phyloP scores from a whole-genome alignment of 2,329 filamentous ascomycete species.

The Didymella lethalis region DNA sequence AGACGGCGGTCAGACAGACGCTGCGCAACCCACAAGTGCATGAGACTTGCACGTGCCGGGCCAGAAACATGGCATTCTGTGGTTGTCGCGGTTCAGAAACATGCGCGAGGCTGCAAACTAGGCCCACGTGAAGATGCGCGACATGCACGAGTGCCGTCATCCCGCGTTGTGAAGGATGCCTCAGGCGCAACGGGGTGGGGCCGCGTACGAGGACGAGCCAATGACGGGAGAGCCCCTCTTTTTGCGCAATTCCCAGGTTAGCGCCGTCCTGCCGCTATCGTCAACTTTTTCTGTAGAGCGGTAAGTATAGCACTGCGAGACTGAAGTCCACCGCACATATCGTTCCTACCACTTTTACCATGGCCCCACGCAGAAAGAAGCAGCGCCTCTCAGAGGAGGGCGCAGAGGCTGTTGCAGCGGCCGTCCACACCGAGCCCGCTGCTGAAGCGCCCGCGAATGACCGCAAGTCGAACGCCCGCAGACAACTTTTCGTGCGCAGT shows the following conservation, averaged over 20 bases:
- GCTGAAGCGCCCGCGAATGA: constrained; percentile 24
- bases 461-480: constrained; percentile 53
- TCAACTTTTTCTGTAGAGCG: neutral
- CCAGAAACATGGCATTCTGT: constrained; percentile 5
- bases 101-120: constrained; percentile 16
- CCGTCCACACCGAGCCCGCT: neutral
- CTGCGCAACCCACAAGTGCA: constrained; percentile 20
- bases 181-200: constrained; percentile 3
- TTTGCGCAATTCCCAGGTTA: constrained; percentile 2
- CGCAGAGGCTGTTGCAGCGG: constrained; percentile 2
- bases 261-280: neutral
- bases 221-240: constrained; percentile 20
- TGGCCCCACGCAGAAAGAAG: constrained; percentile 53
- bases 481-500: constrained; percentile 82
- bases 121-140: constrained; percentile 19
- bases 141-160: constrained; percentile 20
- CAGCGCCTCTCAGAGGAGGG: constrained; percentile 53
- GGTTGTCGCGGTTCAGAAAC: constrained; percentile 9
- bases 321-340: neutral
- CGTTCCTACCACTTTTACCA: constrained; percentile 25
- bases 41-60: constrained; percentile 16
- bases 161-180: constrained; percentile 16
- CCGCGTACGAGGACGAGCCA: constrained; percentile 1
- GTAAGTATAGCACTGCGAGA: neutral
- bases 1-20: constrained; percentile 13